phyloP scores from a whole-genome alignment of 495 filamentous ascomycete genomes.

The Hypoxylon subgilvum region DNA sequence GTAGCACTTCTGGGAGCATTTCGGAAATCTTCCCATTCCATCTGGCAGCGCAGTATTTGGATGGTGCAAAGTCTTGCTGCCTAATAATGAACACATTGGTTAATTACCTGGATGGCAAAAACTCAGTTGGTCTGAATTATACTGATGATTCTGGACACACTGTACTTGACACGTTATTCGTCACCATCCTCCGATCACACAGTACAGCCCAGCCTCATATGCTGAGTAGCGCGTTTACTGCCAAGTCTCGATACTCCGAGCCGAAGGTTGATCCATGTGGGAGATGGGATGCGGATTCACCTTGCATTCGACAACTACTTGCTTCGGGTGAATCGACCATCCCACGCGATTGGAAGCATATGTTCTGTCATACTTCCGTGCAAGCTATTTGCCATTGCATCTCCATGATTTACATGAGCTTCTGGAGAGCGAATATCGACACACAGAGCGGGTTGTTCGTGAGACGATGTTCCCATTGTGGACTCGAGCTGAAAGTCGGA shows the following conservation, averaged over 20 bases:
- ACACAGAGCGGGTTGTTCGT: conserved; percentile 46
- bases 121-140: conserved; percentile 36
- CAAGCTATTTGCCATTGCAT: conserved; percentile 49
- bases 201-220: conserved; percentile 37
- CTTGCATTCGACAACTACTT: conserved; percentile 37
- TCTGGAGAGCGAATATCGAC: conserved; percentile 38
- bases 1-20: not conserved
- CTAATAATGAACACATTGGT: conserved; percentile 33
- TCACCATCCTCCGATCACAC: conserved; percentile 49
- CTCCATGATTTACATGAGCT: conserved; percentile 23
- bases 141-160: conserved; percentile 48
- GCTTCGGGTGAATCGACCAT: conserved; percentile 22
- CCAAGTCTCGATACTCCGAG: conserved; percentile 38
- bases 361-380: conserved; percentile 51
- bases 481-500: conserved; percentile 40
- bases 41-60: conserved; percentile 47
- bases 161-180: conserved; percentile 50
- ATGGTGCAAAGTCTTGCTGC: conserved; percentile 50
- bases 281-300: conserved; percentile 50
- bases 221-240: conserved; percentile 29
- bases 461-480: conserved; percentile 43
- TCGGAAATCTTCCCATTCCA: conserved; percentile 47
- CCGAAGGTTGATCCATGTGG: conserved; percentile 52
- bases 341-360: conserved; percentile 48
- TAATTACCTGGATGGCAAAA: not conserved